These are phyloP conservation scores for Beauveria caledonica DNA, from an alignment of 2,329 filamentous ascomycete species.

Conservation along the genomic window DNA sequence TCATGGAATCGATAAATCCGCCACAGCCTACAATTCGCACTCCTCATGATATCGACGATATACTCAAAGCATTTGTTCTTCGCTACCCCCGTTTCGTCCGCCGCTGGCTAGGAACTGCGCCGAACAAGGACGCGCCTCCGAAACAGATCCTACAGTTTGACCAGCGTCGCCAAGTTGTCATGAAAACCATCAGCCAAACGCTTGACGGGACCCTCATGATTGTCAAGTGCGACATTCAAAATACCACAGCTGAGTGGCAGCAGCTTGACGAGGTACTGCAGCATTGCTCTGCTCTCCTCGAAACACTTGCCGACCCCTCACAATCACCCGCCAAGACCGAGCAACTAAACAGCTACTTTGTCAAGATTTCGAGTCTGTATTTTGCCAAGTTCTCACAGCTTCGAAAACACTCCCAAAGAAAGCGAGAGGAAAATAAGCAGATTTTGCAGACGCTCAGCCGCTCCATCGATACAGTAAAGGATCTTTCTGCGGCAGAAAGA, in stretches of 20 bases:
- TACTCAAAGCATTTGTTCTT: conserved; percentile 49
- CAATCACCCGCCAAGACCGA: conserved; percentile 23
- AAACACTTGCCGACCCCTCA: conserved; percentile 38
- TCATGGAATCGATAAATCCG: conserved; percentile 27
- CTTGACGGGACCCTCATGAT: conserved; percentile 55
- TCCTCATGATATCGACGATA: conserved; percentile 20
- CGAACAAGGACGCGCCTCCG: conserved; percentile 39
- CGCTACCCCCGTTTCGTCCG: conserved; percentile 52
- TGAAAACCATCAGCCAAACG: conserved; percentile 44
- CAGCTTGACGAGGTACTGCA: conserved; percentile 47
- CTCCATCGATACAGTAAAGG: conserved; percentile 54
- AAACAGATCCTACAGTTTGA: conserved; percentile 55
- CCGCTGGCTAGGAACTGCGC: conserved; percentile 53
- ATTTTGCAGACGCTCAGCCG: conserved; percentile 51
- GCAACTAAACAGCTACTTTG: conserved; percentile 39
- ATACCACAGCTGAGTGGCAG: conserved; percentile 42
- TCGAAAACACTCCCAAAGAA: conserved; percentile 33
- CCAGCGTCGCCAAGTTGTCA: conserved; percentile 46
- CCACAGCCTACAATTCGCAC: conserved; percentile 12
- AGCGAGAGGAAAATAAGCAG: conserved; percentile 28
- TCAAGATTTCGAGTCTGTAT: conserved; percentile 65
- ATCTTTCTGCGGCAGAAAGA: conserved; percentile 45
- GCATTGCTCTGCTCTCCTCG: conserved; percentile 46
- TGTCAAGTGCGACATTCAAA: conserved; percentile 43
- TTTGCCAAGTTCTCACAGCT: conserved; percentile 53